A percentile compares a stretch with the other conserved stretches of the same genome.
Conservation (phyloP, 2,329 filamentous ascomycete species). For the Colletotrichum sp. region DNA sequence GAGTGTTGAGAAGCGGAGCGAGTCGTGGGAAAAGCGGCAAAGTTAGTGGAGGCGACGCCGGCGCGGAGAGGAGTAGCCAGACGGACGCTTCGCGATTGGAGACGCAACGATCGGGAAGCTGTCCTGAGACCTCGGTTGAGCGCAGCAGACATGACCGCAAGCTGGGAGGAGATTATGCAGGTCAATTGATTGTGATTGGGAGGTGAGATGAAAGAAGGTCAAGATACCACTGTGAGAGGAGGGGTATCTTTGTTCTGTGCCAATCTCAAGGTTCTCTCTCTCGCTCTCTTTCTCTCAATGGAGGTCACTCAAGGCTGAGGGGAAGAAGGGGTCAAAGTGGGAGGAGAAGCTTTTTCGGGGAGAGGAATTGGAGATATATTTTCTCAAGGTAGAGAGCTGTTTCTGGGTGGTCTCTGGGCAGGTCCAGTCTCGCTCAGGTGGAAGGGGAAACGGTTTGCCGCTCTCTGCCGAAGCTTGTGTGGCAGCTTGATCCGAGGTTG, state of each 20-base stretch:
- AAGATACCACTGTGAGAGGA: background rate
- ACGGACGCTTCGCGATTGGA: conserved; percentile 44
- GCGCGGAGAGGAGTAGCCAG: conserved; percentile 38
- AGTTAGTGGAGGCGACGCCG: conserved; percentile 37
- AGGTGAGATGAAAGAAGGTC: background rate
- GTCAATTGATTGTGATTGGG: conserved; percentile 17
- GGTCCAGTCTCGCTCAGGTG: conserved; percentile 7
- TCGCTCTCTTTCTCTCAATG: background rate
- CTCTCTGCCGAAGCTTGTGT: conserved; percentile 21
- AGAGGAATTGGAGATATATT: background rate
- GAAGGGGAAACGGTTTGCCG: conserved; percentile 18
- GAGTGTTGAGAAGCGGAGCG: conserved; percentile 38
- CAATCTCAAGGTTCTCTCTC: background rate
- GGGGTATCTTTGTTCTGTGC: background rate
- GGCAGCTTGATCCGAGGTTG: conserved; percentile 25
- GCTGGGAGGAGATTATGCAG: background rate
- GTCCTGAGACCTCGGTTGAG: conserved; percentile 59
- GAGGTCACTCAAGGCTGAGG: background rate
- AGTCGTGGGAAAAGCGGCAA: conserved; percentile 32
- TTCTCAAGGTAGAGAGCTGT: background rate
- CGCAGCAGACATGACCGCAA: conserved; percentile 51
- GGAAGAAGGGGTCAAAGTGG: background rate
- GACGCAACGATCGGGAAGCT: conserved; percentile 58
- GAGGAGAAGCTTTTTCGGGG: background rate
- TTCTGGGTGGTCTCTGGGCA: background rate